Conservation (phyloP, 768 basidiomycete species). For the Tubosaeta brunneosetosa region DNA sequence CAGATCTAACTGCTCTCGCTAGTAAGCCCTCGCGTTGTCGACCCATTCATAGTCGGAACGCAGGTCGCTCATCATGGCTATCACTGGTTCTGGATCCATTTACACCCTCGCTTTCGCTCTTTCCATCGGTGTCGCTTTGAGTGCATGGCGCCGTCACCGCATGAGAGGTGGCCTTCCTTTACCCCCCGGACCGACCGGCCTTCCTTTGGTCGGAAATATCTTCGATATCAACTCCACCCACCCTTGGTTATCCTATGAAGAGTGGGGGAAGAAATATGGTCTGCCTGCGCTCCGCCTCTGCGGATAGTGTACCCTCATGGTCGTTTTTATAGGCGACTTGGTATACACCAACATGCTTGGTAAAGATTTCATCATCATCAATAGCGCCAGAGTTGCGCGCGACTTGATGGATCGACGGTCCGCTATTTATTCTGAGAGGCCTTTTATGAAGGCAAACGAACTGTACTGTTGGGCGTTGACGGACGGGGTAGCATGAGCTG, state of each 20-base stretch:
- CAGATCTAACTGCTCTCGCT: background rate
- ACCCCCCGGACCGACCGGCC: constrained; percentile 49
- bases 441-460: constrained; percentile 18
- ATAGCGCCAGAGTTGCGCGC: constrained; percentile 17
- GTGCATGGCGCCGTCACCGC: constrained; percentile 12
- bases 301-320: background rate
- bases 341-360: constrained; percentile 26
- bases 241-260: constrained; percentile 32
- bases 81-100: background rate
- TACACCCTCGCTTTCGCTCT: constrained; percentile 8
- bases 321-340: constrained; percentile 15
- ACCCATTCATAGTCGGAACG: background rate
- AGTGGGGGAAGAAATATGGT: constrained; percentile 34
- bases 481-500: background rate
- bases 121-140: constrained; percentile 3
- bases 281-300: background rate
- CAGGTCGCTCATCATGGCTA: background rate
- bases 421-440: constrained; percentile 25
- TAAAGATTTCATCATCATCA: constrained; percentile 27
- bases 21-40: background rate
- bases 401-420: constrained; percentile 27
- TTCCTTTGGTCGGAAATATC: constrained; percentile 31
- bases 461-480: constrained; percentile 3
- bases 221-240: constrained; percentile 16
- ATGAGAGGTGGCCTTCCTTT: constrained; percentile 27